Percentiles rank a stretch among this genome's conserved stretches.
These are phyloP conservation scores for Yarrowia yakushimensis DNA, from an alignment of 805 yeast genomes.

Conservation along the genomic window DNA sequence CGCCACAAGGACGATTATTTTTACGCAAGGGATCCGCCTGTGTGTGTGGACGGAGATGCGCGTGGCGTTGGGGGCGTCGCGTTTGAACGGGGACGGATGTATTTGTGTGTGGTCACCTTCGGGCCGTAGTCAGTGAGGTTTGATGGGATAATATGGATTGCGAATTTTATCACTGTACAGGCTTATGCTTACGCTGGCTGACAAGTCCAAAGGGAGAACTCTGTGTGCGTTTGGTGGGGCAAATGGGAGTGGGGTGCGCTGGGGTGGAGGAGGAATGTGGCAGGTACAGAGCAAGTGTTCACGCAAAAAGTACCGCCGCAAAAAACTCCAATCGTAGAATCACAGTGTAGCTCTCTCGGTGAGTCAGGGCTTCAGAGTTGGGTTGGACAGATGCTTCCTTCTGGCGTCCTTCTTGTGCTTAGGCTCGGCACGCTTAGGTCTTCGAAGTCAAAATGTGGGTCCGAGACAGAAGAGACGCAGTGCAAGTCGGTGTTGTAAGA, in stretches of 20 bases:
- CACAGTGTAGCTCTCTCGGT: not conserved
- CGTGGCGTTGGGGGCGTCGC: not conserved
- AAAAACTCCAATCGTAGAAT: not conserved
- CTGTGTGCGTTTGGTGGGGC: not conserved
- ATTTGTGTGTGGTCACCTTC: not conserved
- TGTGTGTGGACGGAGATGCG: not conserved
- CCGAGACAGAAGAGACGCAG: constrained; percentile 14
- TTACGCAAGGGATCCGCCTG: not conserved
- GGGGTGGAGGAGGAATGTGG: not conserved
- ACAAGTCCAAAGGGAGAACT: constrained; percentile 17
- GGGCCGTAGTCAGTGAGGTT: constrained; percentile 9
- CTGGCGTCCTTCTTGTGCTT: constrained; percentile 17
- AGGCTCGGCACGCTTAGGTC: constrained; percentile 17
- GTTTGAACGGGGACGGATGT: not conserved
- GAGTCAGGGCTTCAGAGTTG: not conserved
- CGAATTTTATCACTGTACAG: constrained; percentile 23
- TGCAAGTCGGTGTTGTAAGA: not conserved
- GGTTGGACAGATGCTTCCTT: not conserved
- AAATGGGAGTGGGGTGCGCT: not conserved
- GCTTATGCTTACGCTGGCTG: constrained; percentile 18
- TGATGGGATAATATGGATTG: constrained; percentile 24
- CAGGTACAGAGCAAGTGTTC: not conserved
- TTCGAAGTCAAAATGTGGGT: constrained; percentile 11
- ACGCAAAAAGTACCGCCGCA: not conserved
- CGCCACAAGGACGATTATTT: not conserved